These are phyloP conservation scores for Dioszegia aurantiaca DNA, from an alignment of 768 basidiomycete genomes.

Conservation along the genomic window DNA sequence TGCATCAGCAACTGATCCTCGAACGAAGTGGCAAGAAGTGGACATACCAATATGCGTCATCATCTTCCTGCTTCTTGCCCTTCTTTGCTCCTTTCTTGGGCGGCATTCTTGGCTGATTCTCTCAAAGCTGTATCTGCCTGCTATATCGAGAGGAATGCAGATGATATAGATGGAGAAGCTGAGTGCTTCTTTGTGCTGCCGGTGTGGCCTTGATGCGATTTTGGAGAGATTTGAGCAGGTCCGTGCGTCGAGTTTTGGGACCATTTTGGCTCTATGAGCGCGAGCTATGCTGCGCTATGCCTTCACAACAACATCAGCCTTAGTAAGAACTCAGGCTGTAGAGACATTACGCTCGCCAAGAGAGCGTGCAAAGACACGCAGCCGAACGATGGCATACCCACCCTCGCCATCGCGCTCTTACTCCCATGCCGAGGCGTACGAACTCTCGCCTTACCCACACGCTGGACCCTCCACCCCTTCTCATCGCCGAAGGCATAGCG, in stretches of 20 bases:
- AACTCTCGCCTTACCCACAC: constrained; percentile 21
- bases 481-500: background rate
- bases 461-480: constrained; percentile 12
- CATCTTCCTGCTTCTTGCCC: constrained; percentile 80
- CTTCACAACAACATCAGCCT: too few species aligned
- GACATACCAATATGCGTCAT: constrained; percentile 69
- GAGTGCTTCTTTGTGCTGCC: too few species aligned
- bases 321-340: too few species aligned
- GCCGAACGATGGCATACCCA: constrained; percentile 25
- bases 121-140: too few species aligned
- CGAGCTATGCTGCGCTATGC: too few species aligned
- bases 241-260: background rate
- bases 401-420: constrained; percentile 16
- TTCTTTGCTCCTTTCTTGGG: constrained; percentile 75
- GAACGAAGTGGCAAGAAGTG: constrained; percentile 13
- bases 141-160: too few species aligned
- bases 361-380: too few species aligned
- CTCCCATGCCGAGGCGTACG: constrained; percentile 33
- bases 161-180: too few species aligned
- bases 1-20: background rate
- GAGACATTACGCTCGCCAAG: too few species aligned
- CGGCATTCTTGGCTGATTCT: constrained; percentile 54
- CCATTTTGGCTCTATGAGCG: too few species aligned
- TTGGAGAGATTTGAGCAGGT: background rate
- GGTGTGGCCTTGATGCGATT: background rate